Conservation (phyloP, 305 asterid genomes). For the Galium porrigens region DNA sequence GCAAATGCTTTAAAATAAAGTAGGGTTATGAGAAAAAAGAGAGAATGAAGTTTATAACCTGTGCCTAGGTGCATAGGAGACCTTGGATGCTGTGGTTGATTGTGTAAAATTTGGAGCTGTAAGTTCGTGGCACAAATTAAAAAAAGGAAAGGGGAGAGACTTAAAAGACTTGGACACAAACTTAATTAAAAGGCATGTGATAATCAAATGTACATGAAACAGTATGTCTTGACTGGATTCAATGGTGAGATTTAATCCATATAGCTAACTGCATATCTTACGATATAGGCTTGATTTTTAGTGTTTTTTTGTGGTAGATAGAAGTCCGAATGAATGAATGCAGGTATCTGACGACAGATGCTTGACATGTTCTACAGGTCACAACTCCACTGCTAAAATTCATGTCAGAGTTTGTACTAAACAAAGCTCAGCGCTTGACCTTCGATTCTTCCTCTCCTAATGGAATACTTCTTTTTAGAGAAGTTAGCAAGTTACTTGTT, state of each 20-base stretch:
- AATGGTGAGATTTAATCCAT: background rate
- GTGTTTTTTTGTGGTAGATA: background rate
- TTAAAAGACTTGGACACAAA: background rate
- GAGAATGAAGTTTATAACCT: background rate
- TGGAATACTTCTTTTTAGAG: slow-evolving; percentile 93
- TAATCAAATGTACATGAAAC: background rate
- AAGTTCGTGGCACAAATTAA: background rate
- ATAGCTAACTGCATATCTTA: background rate
- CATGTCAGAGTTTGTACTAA: slow-evolving; percentile 82
- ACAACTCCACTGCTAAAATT: slow-evolving; percentile 86
- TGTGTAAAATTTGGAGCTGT: background rate
- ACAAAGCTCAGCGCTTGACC: slow-evolving; percentile 83
- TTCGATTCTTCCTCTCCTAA: slow-evolving; percentile 92
- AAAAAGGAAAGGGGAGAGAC: background rate
- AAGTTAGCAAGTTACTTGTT: slow-evolving; percentile 86
- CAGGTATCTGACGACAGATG: slow-evolving; percentile 4
- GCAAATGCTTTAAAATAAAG: background rate
- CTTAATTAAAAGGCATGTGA: background rate
- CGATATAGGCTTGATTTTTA: background rate
- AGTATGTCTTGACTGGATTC: background rate
- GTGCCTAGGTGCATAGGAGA: background rate
- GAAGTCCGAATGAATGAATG: background rate
- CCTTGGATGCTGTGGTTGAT: background rate
- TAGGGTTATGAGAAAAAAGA: background rate
- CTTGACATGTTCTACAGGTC: slow-evolving; percentile 40